Conservation (phyloP, 371 early-diverging fungal genomes). For the Rhizomucor miehei region DNA sequence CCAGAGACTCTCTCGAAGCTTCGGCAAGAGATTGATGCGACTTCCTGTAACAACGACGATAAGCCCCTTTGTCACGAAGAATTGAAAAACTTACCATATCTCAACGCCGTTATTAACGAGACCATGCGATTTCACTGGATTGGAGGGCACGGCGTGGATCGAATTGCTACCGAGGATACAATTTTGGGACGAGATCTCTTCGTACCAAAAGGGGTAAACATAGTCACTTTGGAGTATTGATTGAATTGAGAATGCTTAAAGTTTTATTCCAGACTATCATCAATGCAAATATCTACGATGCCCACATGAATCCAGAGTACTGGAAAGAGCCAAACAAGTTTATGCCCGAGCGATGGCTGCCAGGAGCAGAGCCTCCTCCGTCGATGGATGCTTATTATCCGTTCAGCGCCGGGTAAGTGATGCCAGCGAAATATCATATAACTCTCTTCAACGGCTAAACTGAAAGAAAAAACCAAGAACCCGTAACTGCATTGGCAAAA, state of each 20-base stretch:
- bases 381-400: constrained; percentile 21
- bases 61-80: too few relatives aligned
- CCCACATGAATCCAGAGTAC: constrained; percentile 19
- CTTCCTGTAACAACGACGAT: too few relatives aligned
- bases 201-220: constrained; percentile 27
- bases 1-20: too few relatives aligned
- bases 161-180: constrained; percentile 13
- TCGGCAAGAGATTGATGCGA: too few relatives aligned
- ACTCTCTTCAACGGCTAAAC: too few relatives aligned
- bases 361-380: background rate
- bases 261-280: constrained; percentile 4
- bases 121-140: constrained; percentile 28
- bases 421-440: too few relatives aligned
- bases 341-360: constrained; percentile 33
- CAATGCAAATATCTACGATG: constrained; percentile 10
- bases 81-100: too few relatives aligned
- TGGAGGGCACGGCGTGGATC: constrained; percentile 15
- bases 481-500: constrained; percentile 50
- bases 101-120: too few relatives aligned
- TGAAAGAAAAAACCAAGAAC: too few relatives aligned
- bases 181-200: constrained; percentile 11
- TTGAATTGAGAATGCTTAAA: too few relatives aligned
- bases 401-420: constrained; percentile 24
- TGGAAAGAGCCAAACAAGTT: constrained; percentile 21
- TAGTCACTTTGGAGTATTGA: background rate